Evolutionary conservation across 2,329 filamentous ascomycete species (phyloP).

Genomic region (Biscogniauxia marginata): DNA sequence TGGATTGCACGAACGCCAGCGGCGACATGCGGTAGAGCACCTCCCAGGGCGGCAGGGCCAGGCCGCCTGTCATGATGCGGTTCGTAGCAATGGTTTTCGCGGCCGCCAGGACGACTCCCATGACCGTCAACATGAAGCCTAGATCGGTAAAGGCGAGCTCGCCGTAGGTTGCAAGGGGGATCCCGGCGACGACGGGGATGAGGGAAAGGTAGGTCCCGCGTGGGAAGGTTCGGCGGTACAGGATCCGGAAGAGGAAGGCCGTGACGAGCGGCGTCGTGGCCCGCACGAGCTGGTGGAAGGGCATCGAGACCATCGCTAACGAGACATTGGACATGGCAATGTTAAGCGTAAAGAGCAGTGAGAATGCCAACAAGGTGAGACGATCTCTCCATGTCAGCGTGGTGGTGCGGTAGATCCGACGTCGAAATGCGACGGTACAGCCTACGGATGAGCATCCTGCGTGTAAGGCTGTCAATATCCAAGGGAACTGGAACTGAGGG

Average conservation of each 20-base stretch:
- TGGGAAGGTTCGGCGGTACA: constrained; percentile 55
- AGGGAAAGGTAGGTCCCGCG: constrained; percentile 58
- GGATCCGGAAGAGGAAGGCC: constrained; percentile 58
- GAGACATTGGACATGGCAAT: constrained; percentile 65
- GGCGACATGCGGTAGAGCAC: constrained; percentile 63
- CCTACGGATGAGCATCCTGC: constrained; percentile 57
- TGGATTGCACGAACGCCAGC: constrained; percentile 55
- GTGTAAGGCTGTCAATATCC: constrained; percentile 59
- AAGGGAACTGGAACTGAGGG: constrained; percentile 55
- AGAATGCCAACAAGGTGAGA: constrained; percentile 56
- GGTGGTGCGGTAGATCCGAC: constrained; percentile 52
- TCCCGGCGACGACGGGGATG: constrained; percentile 59
- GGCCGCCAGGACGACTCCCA: constrained; percentile 54
- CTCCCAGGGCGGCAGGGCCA: constrained; percentile 57
- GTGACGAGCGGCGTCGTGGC: constrained; percentile 62
- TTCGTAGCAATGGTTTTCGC: constrained; percentile 64
- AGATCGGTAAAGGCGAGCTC: constrained; percentile 61
- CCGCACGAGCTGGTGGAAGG: constrained; percentile 64
- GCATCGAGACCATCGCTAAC: constrained; percentile 61
- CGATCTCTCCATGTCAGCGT: constrained; percentile 52
- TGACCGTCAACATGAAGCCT: constrained; percentile 54
- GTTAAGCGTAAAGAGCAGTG: constrained; percentile 61
- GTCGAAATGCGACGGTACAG: constrained; percentile 50
- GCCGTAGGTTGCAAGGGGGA: constrained; percentile 58
- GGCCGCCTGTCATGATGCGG: constrained; percentile 60